Conservation (phyloP, 192 early-diverging fungal genomes). For the Coemansia sp. region DNA sequence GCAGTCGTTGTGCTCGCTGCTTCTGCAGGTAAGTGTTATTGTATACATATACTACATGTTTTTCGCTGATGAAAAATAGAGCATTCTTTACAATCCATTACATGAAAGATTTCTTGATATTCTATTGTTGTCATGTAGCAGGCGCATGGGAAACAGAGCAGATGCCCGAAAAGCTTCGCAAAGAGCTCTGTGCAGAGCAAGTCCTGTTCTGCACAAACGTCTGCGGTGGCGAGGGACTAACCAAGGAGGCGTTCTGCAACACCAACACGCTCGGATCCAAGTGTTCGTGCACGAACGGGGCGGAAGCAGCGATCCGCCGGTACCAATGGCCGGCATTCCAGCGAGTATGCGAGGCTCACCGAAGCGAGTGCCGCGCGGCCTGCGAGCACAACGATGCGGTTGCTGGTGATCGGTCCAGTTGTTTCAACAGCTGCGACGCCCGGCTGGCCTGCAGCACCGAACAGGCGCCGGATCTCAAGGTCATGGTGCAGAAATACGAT, state of each 20-base stretch:
- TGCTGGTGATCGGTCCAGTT: conserved; percentile 24
- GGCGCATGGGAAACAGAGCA: conserved; percentile 44
- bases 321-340: conserved; percentile 57
- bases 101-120: background rate
- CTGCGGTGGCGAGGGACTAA: conserved; percentile 46
- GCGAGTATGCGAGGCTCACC: conserved; percentile 53
- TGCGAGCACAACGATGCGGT: conserved; percentile 38
- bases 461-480: conserved; percentile 42
- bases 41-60: background rate
- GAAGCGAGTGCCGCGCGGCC: conserved; percentile 37
- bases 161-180: conserved; percentile 54
- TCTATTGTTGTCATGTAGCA: conserved; percentile 14
- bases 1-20: conserved; percentile 21
- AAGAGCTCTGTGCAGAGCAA: conserved; percentile 55
- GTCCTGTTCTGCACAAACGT: conserved; percentile 55
- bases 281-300: conserved; percentile 50
- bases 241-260: conserved; percentile 55
- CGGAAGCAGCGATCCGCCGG: conserved; percentile 48
- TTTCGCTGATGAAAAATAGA: background rate
- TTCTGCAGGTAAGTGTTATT: conserved; percentile 25
- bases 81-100: background rate
- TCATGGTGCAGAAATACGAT: conserved; percentile 52
- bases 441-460: conserved; percentile 41
- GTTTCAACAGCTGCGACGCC: conserved; percentile 52
- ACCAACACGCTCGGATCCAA: conserved; percentile 49